phyloP scores from a whole-genome alignment of 306 rosid genomes.

The Sicyos edulis region DNA sequence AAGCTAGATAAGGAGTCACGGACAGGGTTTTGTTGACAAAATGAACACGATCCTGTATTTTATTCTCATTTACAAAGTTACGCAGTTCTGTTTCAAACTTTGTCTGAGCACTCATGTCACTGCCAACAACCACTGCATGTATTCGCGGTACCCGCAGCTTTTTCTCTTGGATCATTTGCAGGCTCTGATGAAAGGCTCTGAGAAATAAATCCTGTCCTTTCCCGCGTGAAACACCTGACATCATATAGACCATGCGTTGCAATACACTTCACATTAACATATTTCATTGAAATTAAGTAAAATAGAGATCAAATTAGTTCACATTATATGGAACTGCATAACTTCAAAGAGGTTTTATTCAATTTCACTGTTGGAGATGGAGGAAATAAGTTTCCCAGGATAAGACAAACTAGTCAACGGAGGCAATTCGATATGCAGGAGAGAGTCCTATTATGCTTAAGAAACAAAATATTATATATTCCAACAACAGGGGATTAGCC shows the following conservation, averaged over 20 bases:
- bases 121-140: slow-evolving; percentile 88
- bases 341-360: background rate
- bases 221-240: slow-evolving; percentile 86
- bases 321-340: background rate
- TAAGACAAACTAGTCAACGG: background rate
- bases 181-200: slow-evolving; percentile 61
- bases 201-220: slow-evolving; percentile 97
- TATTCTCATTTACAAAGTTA: slow-evolving; percentile 57
- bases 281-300: background rate
- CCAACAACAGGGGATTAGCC: background rate
- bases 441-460: background rate
- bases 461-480: background rate
- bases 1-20: slow-evolving; percentile 83
- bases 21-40: slow-evolving; percentile 89
- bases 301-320: background rate
- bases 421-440: background rate
- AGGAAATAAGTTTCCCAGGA: background rate
- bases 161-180: slow-evolving; percentile 57
- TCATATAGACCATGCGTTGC: background rate
- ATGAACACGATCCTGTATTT: slow-evolving; percentile 73
- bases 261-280: slow-evolving; percentile 11
- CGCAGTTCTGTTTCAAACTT: slow-evolving; percentile 69
- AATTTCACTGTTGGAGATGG: background rate
- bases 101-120: slow-evolving; percentile 82
- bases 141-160: slow-evolving; percentile 71